phyloP scores from a whole-genome alignment of 1,139 yeast species.

The Sugiyamaella sp. region DNA sequence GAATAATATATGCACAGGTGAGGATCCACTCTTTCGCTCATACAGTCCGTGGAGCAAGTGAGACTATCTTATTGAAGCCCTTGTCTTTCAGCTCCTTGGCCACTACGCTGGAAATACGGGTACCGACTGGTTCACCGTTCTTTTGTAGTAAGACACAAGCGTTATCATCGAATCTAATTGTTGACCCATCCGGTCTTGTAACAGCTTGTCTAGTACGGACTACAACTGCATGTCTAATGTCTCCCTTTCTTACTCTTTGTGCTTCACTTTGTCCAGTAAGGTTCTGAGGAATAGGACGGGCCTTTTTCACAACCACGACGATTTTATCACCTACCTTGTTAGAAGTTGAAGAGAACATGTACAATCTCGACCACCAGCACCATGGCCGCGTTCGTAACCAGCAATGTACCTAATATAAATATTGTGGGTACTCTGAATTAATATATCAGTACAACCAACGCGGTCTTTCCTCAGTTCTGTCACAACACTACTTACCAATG shows the following conservation, averaged over 20 bases:
- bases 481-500: constrained; percentile 53
- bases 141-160: constrained; percentile 95
- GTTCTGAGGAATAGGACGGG: constrained; percentile 71
- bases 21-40: constrained; percentile 38
- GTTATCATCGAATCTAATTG: constrained; percentile 88
- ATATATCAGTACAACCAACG: too few relatives aligned
- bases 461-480: too few relatives aligned
- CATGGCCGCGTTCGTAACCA: neutral
- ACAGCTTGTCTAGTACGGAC: constrained; percentile 91
- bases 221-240: constrained; percentile 92
- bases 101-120: constrained; percentile 89
- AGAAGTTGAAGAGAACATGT: neutral
- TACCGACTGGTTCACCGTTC: constrained; percentile 91
- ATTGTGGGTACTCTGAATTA: too few relatives aligned
- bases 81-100: constrained; percentile 88
- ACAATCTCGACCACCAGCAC: too few relatives aligned
- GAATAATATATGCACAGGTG: constrained; percentile 11
- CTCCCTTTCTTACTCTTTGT: constrained; percentile 91
- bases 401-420: too few relatives aligned
- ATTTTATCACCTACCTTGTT: constrained; percentile 61
- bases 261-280: constrained; percentile 42
- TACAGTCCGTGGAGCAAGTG: constrained; percentile 88
- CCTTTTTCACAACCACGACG: constrained; percentile 93
- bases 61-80: constrained; percentile 82
- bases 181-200: constrained; percentile 85